These are phyloP conservation scores for Pseudohyphozyma bogoriensis DNA, from an alignment of 768 basidiomycete species.

Conservation along the genomic window DNA sequence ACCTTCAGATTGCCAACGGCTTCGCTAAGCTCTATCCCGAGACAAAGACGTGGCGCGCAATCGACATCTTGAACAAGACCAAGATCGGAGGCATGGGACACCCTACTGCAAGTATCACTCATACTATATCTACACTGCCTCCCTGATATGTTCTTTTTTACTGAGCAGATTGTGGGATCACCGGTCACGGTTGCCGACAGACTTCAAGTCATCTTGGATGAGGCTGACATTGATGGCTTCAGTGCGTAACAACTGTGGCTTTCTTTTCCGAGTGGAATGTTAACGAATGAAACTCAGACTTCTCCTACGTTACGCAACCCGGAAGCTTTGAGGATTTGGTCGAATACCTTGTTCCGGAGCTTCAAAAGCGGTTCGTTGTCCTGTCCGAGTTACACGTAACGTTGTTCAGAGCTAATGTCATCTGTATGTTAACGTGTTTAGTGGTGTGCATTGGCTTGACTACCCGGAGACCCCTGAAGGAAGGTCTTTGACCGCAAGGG, in stretches of 20 bases:
- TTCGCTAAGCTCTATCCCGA: neutral
- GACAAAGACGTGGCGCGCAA: conserved; percentile 3
- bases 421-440: neutral
- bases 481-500: conserved; percentile 6
- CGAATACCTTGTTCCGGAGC: conserved; percentile 10
- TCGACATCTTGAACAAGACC: too few species aligned
- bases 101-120: too few species aligned
- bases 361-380: conserved; percentile 1
- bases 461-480: conserved; percentile 1
- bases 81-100: conserved; percentile 1
- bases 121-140: too few species aligned
- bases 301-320: neutral
- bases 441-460: conserved; percentile 10
- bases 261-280: neutral
- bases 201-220: neutral
- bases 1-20: neutral
- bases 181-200: neutral
- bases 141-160: too few species aligned
- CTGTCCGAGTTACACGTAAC: too few species aligned
- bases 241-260: neutral
- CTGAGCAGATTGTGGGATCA: neutral
- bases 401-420: neutral
- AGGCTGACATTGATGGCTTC: neutral
- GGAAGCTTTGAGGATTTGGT: conserved; percentile 9
- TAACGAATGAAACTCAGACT: neutral